These are phyloP conservation scores for Globisporangium carolinianum DNA, from an alignment of 352 stramenopile species.

Conservation along the genomic window DNA sequence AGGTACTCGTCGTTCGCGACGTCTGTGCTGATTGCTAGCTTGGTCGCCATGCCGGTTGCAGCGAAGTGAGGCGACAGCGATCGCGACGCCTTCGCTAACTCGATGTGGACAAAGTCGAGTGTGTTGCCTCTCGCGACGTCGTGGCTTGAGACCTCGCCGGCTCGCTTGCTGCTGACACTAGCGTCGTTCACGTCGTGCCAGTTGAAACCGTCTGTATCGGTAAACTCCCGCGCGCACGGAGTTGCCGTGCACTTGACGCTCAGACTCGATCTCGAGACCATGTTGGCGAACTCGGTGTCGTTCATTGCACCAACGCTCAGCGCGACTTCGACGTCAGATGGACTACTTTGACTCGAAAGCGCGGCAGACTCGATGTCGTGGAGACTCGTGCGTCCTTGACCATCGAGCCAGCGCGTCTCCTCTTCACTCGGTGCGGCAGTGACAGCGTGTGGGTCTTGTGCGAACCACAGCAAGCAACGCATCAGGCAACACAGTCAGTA, in stretches of 20 bases:
- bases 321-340: slow-evolving; percentile 12
- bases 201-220: neutral
- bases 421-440: neutral
- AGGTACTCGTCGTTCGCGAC: slow-evolving; percentile 1
- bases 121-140: slow-evolving; percentile 4
- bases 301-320: slow-evolving; percentile 22
- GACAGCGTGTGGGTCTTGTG: neutral
- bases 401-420: neutral
- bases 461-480: neutral
- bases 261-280: slow-evolving; percentile 15
- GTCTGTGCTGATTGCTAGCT: neutral
- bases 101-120: slow-evolving; percentile 3
- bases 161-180: neutral
- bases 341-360: no score
- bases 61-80: slow-evolving; percentile 1
- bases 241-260: slow-evolving; percentile 2
- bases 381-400: neutral
- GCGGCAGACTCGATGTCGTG: neutral
- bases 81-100: neutral
- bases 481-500: neutral
- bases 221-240: neutral
- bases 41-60: neutral
- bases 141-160: neutral
- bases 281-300: slow-evolving; percentile 20
- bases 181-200: slow-evolving; percentile 4